Base-by-base conservation (phyloP, 768 basidiomycete genomes). In the Collybiopsis confluens region DNA sequence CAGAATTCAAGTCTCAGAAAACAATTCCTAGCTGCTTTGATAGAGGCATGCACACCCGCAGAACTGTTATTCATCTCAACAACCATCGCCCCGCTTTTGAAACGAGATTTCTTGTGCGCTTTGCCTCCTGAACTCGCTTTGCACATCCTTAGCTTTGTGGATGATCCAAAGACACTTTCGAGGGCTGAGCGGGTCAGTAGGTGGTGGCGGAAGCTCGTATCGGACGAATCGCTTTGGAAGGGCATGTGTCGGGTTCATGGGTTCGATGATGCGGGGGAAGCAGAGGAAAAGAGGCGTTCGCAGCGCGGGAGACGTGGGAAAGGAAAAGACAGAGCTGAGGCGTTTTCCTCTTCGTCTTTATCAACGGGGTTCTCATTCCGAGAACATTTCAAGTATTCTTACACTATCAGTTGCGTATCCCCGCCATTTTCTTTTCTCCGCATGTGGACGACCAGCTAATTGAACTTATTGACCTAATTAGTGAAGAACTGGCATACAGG, bases 171-270 rank as follows among this genome's bases (percentile, higher is more conserved):
- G 40, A 85, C 87, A 0, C 81, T 97, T 9, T 74, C 82, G 0
- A 73, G 90, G 10, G 87, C 87, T 0, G 73, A 79, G 37, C 75
- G 79, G 30, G 94, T 95, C 26, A 87, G 85, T 59, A 72, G 73
- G 50, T 74, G 76, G 45, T 98, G 95, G 95, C 69, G 76, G 13
- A 69, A 65, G 15, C 76, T 97, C 5, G 75, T 86, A 6, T 69
- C 75, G 42, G 92, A 93, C 61, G 91, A 95, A 58, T 77, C 73
- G 58, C 73, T 90, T 10, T 98, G 94, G 95, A 84, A 81, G 66
- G 61, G 75, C 10, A 81, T 96, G 82, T 92, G 87, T 62, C 66
- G 71, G 10, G 61, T 71, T 16, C 79, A 83, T 63, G 77, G 76
- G 5, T 88, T 83, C 59, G 61, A 64, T 53, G 50, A 61, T 48